A percentile compares a stretch with the other conserved stretches of the same genome.
Evolutionary conservation across 2,329 filamentous ascomycete species (phyloP).

Genomic region (Aspergillus fischeri): DNA sequence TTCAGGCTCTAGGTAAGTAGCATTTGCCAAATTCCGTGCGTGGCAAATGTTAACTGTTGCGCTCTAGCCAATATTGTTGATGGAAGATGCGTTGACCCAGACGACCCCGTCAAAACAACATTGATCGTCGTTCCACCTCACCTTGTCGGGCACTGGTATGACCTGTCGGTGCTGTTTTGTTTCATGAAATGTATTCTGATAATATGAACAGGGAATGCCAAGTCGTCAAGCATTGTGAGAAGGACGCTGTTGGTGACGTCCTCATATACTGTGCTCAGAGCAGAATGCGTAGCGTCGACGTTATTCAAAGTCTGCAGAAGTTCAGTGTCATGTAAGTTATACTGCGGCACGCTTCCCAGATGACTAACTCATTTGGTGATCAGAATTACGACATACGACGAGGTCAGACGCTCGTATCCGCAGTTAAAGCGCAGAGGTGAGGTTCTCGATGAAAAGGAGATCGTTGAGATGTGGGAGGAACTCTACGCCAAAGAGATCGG

Average conservation of each 20-base stretch:
- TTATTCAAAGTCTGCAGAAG: conserved; percentile 12
- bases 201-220: conserved; percentile 23
- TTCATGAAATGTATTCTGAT: background rate
- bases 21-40: background rate
- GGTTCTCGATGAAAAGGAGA: conserved; percentile 13
- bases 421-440: conserved; percentile 15
- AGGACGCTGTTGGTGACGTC: conserved; percentile 15
- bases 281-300: conserved; percentile 16
- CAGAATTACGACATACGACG: conserved; percentile 38
- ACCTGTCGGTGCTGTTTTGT: background rate
- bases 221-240: conserved; percentile 30
- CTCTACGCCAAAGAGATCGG: conserved; percentile 24
- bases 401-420: conserved; percentile 34
- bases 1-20: conserved; percentile 30
- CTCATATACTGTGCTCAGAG: conserved; percentile 21
- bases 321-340: conserved; percentile 23
- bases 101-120: conserved; percentile 26
- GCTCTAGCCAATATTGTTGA: conserved; percentile 35
- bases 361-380: conserved; percentile 2
- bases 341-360: background rate
- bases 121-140: conserved; percentile 35
- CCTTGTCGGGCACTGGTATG: conserved; percentile 34
- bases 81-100: conserved; percentile 18
- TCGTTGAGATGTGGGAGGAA: conserved; percentile 22
- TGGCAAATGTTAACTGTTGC: background rate